Conservation (phyloP, 1,284 basidiomycete species). For the Malassezia psittaci region DNA sequence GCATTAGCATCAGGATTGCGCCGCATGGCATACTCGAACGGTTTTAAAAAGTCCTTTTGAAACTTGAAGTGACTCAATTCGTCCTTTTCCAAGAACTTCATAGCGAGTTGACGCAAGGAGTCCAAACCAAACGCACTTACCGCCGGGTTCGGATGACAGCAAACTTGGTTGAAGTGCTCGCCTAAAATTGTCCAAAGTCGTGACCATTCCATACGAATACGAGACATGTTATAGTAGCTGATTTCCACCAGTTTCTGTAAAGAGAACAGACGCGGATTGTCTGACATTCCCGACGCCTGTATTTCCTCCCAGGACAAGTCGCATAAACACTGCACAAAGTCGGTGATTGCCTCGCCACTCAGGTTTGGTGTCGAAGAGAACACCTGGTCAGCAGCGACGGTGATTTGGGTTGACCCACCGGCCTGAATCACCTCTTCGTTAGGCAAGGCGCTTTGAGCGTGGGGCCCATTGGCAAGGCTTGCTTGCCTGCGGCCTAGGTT, state of each 20-base stretch:
- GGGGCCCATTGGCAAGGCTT: constrained; percentile 3
- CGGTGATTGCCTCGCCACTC: constrained; percentile 89
- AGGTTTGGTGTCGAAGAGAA: constrained; percentile 90
- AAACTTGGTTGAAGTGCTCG: constrained; percentile 98
- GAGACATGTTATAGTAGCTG: constrained; percentile 98
- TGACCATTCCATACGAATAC: constrained; percentile 97
- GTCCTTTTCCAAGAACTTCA: constrained; percentile 98
- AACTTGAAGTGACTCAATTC: constrained; percentile 97
- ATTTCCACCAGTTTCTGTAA: constrained; percentile 98
- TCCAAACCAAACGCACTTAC: constrained; percentile 96
- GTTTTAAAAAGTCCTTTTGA: constrained; percentile 96
- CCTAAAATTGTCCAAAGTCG: constrained; percentile 95
- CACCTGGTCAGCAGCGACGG: constrained; percentile 96
- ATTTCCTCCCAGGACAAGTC: constrained; percentile 99
- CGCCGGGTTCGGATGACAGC: constrained; percentile 93
- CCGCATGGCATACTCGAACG: constrained; percentile 96
- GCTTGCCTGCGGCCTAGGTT: constrained; percentile 60
- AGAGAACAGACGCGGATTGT: constrained; percentile 85
- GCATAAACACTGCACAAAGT: constrained; percentile 90
- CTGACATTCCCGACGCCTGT: constrained; percentile 81
- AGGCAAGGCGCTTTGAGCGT: constrained; percentile 48
- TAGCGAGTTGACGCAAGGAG: constrained; percentile 91
- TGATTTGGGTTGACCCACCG: constrained; percentile 92
- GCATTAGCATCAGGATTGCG: constrained; percentile 91
- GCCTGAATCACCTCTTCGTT: constrained; percentile 92